Evolutionary conservation across 108 stramenopile genomes (phyloP).

Genomic region (Cyclotella cryptica): DNA sequence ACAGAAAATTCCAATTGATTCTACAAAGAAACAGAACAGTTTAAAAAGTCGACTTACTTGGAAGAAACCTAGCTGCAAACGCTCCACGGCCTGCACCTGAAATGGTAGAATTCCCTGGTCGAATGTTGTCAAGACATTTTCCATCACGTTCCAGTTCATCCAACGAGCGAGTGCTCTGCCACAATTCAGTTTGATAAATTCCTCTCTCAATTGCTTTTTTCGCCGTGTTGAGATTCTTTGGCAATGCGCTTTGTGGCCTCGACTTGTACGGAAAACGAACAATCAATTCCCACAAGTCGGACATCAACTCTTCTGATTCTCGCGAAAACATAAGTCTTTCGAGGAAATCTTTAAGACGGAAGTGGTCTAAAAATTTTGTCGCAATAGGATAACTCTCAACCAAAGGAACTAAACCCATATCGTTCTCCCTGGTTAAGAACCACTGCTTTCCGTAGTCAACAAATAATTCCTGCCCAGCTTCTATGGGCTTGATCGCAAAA

Average conservation of each 20-base stretch:
- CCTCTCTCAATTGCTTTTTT: conserved; percentile 20
- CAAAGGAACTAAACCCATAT: conserved; percentile 51
- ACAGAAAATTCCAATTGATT: not conserved
- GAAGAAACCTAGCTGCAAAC: conserved; percentile 50
- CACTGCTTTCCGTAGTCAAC: conserved; percentile 72
- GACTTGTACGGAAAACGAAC: conserved; percentile 28
- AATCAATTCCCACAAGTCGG: conserved; percentile 22
- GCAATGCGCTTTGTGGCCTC: conserved; percentile 42
- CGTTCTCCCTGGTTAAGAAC: conserved; percentile 50
- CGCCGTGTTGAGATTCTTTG: conserved; percentile 19
- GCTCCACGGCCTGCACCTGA: conserved; percentile 74
- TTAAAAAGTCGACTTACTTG: conserved; percentile 11
- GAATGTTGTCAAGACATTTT: conserved; percentile 67
- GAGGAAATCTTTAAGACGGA: conserved; percentile 13
- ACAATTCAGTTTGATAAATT: conserved; percentile 14
- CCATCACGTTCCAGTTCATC: conserved; percentile 64
- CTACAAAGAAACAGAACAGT: not conserved
- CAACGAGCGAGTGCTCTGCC: conserved; percentile 37
- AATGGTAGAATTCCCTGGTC: conserved; percentile 50
- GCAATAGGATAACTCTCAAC: conserved; percentile 37
- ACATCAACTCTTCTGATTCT: conserved; percentile 2
- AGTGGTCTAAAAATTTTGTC: conserved; percentile 46
- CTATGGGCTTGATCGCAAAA: conserved; percentile 27
- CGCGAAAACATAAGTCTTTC: not conserved
- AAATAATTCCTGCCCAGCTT: conserved; percentile 71